Base-by-base conservation (phyloP, 2,329 filamentous ascomycete species). In the Cordyceps javanica region DNA sequence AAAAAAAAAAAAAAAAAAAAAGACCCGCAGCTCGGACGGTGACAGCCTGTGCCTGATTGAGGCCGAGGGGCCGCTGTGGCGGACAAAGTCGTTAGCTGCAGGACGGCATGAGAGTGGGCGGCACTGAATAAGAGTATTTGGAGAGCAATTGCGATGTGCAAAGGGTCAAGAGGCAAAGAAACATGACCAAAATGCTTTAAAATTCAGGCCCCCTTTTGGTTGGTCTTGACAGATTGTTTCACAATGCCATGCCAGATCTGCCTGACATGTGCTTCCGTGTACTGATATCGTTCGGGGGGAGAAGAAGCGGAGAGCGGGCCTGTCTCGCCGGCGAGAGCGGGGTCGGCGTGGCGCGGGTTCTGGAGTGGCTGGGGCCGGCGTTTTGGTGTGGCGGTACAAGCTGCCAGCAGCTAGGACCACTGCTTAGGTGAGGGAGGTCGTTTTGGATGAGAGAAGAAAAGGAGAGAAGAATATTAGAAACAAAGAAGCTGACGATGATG, bases 311-410 rank as follows among this genome's bases (percentile, higher is more conserved):
- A n/a, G n/a, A n/a, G 16, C 41, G 41, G 52, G 52, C 41, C 41
- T 30, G 23, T 28, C 39, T 54, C 51, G 25, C 26, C 51, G 42
- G 52, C 10, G 16, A 38, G 52, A 21, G n/a, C n/a, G n/a, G 52
- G 52, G 52, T 55, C 52, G n/a, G n/a, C n/a, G 52, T 46, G 42
- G 52, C 52, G 41, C 30, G 7, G 23, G 32, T 39, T 25, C n/a
- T 45, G 39, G 5, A 13, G 52, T 55, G 41, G 52, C 52, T 46
- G 30, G 21, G n/a, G 41, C 30, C 28, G 41, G 52, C 26, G 28
- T n/a, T 45, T 9, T 25, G 11, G 25, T 25, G 50, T 30, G 36
- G 30, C 30, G 19, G 23, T n/a, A n/a, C n/a, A n/a, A n/a, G n/a
- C n/a, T n/a, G n/a, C n/a, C n/a, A n/a, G n/a, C n/a, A n/a, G n/a